Conservation (phyloP, 2,329 filamentous ascomycete genomes). For the Trichoderma gracile region DNA sequence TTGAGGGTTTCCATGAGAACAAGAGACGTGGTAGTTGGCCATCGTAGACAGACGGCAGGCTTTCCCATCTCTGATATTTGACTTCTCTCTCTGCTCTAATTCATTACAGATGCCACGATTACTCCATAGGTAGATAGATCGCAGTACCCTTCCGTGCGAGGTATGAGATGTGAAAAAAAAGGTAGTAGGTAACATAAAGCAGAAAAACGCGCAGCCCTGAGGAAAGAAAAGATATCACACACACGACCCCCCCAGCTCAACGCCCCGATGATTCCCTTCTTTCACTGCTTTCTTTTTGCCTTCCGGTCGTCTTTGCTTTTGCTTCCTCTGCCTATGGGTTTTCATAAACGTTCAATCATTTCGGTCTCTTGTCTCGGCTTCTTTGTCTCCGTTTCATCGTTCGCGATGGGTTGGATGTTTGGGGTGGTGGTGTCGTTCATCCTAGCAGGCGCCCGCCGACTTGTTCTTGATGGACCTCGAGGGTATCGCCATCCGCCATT, state of each 20-base stretch:
- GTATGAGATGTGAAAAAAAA: too few relatives aligned
- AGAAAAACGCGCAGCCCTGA: neutral
- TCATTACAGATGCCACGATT: constrained; percentile 21
- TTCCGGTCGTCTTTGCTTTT: neutral
- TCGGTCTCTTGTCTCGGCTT: neutral
- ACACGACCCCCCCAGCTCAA: neutral
- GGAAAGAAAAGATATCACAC: neutral
- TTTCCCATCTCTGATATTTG: constrained; percentile 2
- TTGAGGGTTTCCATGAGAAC: too few relatives aligned
- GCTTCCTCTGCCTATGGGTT: too few relatives aligned
- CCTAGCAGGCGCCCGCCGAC: constrained; percentile 67
- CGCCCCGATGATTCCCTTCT: too few relatives aligned
- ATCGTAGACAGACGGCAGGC: neutral
- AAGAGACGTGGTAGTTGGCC: too few relatives aligned
- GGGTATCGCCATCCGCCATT: constrained; percentile 92
- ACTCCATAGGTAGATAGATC: constrained; percentile 7
- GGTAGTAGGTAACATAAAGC: too few relatives aligned
- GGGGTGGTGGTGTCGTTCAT: neutral
- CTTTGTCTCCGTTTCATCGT: too few relatives aligned
- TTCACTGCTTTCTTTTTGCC: neutral
- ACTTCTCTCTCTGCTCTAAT: constrained; percentile 15
- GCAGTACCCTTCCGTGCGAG: neutral
- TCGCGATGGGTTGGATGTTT: too few relatives aligned
- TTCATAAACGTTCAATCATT: constrained; percentile 1
- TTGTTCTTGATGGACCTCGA: constrained; percentile 98